Evolutionary conservation across 2,329 filamentous ascomycete genomes (phyloP), one percentile per base, ranked within the genome.

Genomic region (Penicillium sp.): DNA sequence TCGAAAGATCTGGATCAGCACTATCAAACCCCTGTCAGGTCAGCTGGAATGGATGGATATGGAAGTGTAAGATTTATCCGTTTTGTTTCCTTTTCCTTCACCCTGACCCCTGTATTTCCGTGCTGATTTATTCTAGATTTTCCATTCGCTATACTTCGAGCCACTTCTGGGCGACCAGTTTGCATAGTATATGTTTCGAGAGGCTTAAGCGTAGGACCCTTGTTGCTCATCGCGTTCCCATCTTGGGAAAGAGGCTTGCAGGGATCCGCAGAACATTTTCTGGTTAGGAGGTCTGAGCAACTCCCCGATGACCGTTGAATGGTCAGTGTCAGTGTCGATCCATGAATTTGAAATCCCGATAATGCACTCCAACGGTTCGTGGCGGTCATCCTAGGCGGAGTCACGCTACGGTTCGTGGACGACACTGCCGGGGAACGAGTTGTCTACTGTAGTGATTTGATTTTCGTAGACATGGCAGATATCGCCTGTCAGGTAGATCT

Each of bases 171-270:
- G 22, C 22, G 12, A 13, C 14, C 13, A 26, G n/a, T n/a, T n/a
- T n/a, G n/a, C n/a, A n/a, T n/a, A n/a, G n/a, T n/a, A n/a, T n/a
- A n/a, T n/a, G n/a, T n/a, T n/a, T n/a, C 13, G 6, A 17, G 33
- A 18, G 37, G 12, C 25, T 23, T 28, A 13, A 34, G 32, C 22
- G 37, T 29, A 15, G 15, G 26, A 45, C 33, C 41, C 41, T 42
- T 41, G 40, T 26, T 40, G 44, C 39, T 17, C 44, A 44, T 46
- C 36, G 20, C 18, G 23, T 40, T 42, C 22, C 35, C 30, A 16
- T 12, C 31, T 29, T 26, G 20, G 20, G 25, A 37, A 16, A 39
- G 36, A 26, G 25, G 30, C 7, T 9, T 41, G 26, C 41, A 43
- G 10, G 37, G 37, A 12, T 38, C 28, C 26, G 26, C 25, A 36